phyloP scores from a whole-genome alignment of 2,329 filamentous ascomycete species.

The Fusarium sp. region DNA sequence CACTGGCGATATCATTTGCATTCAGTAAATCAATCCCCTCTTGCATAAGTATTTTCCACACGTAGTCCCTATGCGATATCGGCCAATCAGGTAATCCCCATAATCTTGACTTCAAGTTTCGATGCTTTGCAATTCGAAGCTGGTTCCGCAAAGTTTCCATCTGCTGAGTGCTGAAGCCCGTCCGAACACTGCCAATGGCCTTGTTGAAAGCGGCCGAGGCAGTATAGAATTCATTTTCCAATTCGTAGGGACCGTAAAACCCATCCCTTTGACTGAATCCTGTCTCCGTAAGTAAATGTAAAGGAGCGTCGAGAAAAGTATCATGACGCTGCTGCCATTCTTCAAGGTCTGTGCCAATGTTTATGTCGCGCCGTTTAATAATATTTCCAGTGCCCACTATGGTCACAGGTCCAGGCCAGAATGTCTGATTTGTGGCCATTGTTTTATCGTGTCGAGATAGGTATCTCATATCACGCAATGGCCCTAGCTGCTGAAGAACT shows the following conservation, averaged over 20 bases:
- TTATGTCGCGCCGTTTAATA: neutral
- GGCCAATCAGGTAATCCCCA: neutral
- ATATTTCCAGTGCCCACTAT: neutral
- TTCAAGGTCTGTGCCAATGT: neutral
- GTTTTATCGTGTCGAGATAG: neutral
- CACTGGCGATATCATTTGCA: neutral
- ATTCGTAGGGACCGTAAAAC: neutral
- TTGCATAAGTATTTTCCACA: neutral
- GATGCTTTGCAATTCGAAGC: neutral
- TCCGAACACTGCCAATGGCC: neutral
- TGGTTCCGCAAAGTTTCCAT: neutral
- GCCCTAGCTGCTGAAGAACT: neutral
- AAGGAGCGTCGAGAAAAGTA: neutral
- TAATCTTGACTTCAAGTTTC: neutral
- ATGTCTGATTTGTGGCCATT: neutral
- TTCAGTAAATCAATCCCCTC: neutral
- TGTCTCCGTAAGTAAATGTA: neutral
- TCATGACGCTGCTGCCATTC: neutral
- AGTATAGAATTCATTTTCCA: neutral
- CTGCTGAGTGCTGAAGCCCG: neutral
- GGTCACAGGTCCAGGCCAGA: neutral
- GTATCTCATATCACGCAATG: neutral
- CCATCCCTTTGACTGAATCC: neutral
- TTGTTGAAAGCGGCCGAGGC: neutral
- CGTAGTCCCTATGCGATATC: neutral